phyloP scores from a whole-genome alignment of 2,329 filamentous ascomycete genomes.

The Chaetomiaceae sp. region DNA sequence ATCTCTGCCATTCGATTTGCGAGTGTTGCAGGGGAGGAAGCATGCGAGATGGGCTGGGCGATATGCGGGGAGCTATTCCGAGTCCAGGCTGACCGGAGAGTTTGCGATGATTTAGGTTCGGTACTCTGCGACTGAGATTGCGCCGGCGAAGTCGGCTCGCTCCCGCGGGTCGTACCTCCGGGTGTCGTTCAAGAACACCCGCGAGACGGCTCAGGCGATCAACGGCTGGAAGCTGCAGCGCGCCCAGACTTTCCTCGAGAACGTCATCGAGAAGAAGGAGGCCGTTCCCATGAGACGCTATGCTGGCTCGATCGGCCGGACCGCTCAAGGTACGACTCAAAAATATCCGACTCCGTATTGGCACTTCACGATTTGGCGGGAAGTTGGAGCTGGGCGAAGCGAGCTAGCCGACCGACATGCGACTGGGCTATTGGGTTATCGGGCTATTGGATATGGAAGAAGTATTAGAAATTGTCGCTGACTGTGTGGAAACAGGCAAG shows the following conservation, averaged over 20 bases:
- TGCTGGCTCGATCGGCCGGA: conserved; percentile 89
- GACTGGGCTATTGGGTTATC: not conserved
- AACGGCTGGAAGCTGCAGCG: conserved; percentile 98
- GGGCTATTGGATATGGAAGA: conserved; percentile 1
- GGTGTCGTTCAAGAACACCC: conserved; percentile 99
- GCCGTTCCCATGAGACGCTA: conserved; percentile 98
- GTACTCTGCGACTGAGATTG: conserved; percentile 89
- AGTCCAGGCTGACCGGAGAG: conserved; percentile 17
- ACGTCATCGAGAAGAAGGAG: conserved; percentile 95
- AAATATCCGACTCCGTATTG: not conserved
- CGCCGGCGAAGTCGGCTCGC: conserved; percentile 88
- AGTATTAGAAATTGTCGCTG: conserved; percentile 21
- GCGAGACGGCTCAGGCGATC: conserved; percentile 98
- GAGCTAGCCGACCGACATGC: not conserved
- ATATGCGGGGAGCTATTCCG: conserved; percentile 3
- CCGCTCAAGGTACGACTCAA: conserved; percentile 82
- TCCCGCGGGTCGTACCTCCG: conserved; percentile 98
- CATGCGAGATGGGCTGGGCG: conserved; percentile 7
- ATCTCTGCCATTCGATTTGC: conserved; percentile 9
- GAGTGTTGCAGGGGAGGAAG: not conserved
- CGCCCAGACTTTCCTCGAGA: conserved; percentile 94
- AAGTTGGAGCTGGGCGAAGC: not conserved
- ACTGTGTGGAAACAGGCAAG: conserved; percentile 63
- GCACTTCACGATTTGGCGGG: not conserved
- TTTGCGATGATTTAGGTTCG: conserved; percentile 59